Evolutionary conservation across 179 eudicot genomes (phyloP).

Genomic region (Camellia oleifera): DNA sequence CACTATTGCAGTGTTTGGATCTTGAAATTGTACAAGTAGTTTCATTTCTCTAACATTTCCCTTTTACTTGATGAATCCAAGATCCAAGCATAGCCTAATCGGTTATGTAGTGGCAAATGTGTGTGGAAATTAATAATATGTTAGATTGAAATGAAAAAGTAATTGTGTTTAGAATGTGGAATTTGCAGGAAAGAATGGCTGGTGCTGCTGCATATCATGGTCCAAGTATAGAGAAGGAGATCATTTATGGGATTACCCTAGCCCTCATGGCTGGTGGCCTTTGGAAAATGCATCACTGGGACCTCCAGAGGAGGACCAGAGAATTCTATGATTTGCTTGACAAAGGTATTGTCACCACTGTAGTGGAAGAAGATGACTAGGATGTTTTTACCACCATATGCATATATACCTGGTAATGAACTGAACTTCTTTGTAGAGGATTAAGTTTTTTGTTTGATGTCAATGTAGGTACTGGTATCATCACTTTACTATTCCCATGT

Average conservation of each 20-base stretch:
- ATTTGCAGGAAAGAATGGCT: neutral
- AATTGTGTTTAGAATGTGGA: neutral
- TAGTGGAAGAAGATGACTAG: constrained; percentile 38
- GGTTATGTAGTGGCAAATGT: neutral
- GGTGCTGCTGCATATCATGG: constrained; percentile 29
- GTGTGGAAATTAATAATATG: neutral
- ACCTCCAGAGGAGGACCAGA: constrained; percentile 53
- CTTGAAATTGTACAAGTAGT: too few species aligned
- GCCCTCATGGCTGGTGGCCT: constrained; percentile 53
- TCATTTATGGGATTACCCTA: constrained; percentile 44
- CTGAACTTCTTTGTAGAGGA: too few species aligned
- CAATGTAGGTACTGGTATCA: too few species aligned
- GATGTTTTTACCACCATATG: neutral
- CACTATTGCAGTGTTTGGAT: too few species aligned
- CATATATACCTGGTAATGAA: too few species aligned
- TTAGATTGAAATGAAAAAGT: neutral
- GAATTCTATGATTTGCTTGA: constrained; percentile 66
- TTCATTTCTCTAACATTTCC: too few species aligned
- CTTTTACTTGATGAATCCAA: too few species aligned
- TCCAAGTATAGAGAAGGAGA: constrained; percentile 67
- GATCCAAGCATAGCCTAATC: neutral
- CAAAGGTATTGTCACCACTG: constrained; percentile 42
- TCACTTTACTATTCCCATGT: too few species aligned
- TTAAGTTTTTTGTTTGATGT: too few species aligned
- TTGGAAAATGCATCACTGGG: constrained; percentile 83